A percentile compares a stretch with the other conserved stretches of the same genome.
phyloP scores from a whole-genome alignment of 2,329 filamentous ascomycete species.

The Botrytis byssoidea region DNA sequence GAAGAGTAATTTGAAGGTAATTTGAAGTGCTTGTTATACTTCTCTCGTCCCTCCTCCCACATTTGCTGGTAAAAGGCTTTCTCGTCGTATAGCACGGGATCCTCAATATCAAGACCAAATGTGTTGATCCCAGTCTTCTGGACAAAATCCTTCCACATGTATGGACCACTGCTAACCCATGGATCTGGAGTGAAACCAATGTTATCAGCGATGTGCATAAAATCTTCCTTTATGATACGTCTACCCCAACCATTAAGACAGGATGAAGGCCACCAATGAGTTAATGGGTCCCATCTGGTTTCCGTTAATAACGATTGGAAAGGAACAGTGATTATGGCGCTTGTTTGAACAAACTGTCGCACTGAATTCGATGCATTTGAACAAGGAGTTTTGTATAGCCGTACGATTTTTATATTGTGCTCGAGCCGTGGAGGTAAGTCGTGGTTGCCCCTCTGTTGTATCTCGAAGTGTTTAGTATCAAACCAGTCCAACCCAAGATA shows the following conservation, averaged over 20 bases:
- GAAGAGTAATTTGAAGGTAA: accelerated
- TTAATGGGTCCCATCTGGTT: background rate
- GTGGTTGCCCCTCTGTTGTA: background rate
- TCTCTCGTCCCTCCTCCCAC: background rate
- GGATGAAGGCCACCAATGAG: slow-evolving; percentile 2
- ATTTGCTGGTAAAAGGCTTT: background rate
- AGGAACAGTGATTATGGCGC: background rate
- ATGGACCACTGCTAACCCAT: slow-evolving; percentile 5
- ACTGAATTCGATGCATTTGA: background rate
- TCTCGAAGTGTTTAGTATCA: background rate
- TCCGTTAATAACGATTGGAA: background rate
- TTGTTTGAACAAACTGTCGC: background rate
- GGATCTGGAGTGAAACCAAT: slow-evolving; percentile 9
- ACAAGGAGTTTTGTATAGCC: background rate
- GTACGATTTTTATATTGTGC: background rate
- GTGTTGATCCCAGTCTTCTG: slow-evolving; percentile 5
- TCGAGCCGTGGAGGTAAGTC: background rate
- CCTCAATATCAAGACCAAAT: background rate
- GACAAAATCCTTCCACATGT: slow-evolving; percentile 15
- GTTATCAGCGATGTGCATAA: background rate
- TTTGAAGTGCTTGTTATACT: background rate
- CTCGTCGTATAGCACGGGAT: slow-evolving; percentile 7
- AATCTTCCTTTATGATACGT: background rate
- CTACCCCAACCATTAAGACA: slow-evolving; percentile 6
- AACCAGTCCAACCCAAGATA: slow-evolving; percentile 1